Conservation (phyloP, 139 green algal species). For the Astrephomene gubernaculifera region DNA sequence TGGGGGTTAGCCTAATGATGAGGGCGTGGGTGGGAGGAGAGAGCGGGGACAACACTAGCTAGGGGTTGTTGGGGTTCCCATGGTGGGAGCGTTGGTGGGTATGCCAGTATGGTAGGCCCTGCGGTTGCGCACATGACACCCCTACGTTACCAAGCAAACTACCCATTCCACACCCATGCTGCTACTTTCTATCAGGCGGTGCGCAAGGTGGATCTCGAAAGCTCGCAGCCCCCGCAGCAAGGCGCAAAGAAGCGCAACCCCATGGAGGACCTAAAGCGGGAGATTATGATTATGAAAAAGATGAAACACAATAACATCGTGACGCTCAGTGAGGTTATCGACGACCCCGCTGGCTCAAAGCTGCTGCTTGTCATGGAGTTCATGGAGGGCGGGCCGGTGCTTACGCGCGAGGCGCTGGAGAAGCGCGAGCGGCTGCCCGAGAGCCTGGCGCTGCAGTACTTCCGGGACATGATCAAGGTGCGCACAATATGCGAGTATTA, state of each 20-base stretch:
- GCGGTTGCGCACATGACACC: no score
- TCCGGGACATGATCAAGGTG: constrained; percentile 85
- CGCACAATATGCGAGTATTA: background rate
- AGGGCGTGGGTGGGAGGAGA: no score
- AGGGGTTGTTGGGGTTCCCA: no score
- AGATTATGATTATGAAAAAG: constrained; percentile 83
- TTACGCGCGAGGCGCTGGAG: constrained; percentile 77
- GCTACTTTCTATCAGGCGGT: constrained; percentile 61
- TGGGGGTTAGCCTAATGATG: no score
- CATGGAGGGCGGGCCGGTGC: constrained; percentile 81
- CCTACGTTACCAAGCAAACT: no score
- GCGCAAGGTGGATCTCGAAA: constrained; percentile 65
- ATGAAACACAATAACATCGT: constrained; percentile 83
- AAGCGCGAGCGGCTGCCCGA: constrained; percentile 75
- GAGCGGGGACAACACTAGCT: no score
- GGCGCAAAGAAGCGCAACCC: constrained; percentile 59
- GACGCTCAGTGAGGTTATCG: constrained; percentile 81
- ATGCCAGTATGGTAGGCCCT: no score
- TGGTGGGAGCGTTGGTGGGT: no score
- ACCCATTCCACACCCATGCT: no score
- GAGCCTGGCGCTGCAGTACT: constrained; percentile 77
- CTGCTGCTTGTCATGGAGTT: constrained; percentile 92
- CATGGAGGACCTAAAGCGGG: constrained; percentile 75
- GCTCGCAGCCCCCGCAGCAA: constrained; percentile 45
- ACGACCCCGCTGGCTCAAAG: constrained; percentile 78